Conservation (phyloP, 371 early-diverging fungal genomes). For the Mortierella sp. region DNA sequence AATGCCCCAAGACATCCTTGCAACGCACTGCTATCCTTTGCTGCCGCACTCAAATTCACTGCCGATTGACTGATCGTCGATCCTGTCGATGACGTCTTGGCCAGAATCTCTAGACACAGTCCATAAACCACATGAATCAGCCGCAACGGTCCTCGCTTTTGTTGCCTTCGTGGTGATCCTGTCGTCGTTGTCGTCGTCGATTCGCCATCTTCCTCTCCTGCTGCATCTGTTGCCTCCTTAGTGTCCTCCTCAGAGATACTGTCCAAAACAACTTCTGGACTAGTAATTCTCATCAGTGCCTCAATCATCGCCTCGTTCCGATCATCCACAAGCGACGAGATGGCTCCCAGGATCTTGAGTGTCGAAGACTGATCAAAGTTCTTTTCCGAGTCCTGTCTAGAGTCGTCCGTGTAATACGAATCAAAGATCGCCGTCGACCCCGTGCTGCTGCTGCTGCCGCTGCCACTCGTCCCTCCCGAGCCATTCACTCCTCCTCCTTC, state of each 20-base stretch:
- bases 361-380: conserved; percentile 48
- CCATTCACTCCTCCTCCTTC: too few relatives aligned
- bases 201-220: neutral
- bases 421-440: conserved; percentile 35
- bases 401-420: conserved; percentile 39
- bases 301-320: conserved; percentile 41
- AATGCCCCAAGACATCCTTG: conserved; percentile 44
- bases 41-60: conserved; percentile 22
- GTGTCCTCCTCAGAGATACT: neutral
- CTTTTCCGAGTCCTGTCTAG: conserved; percentile 34
- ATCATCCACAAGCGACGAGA: conserved; percentile 35
- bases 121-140: conserved; percentile 48
- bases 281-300: conserved; percentile 41
- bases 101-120: conserved; percentile 50
- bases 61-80: conserved; percentile 27
- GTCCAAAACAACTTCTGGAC: conserved; percentile 7
- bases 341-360: conserved; percentile 46
- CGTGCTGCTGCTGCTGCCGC: conserved; percentile 58
- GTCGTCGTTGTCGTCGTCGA: neutral
- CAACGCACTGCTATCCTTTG: conserved; percentile 35
- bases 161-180: neutral
- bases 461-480: too few relatives aligned
- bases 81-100: conserved; percentile 44
- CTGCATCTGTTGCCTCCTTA: neutral
- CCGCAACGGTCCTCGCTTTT: conserved; percentile 15